A percentile compares a stretch with the other conserved stretches of the same genome.
phyloP scores from a whole-genome alignment of 129 eudicot genomes.

The Deinandra increscens region DNA sequence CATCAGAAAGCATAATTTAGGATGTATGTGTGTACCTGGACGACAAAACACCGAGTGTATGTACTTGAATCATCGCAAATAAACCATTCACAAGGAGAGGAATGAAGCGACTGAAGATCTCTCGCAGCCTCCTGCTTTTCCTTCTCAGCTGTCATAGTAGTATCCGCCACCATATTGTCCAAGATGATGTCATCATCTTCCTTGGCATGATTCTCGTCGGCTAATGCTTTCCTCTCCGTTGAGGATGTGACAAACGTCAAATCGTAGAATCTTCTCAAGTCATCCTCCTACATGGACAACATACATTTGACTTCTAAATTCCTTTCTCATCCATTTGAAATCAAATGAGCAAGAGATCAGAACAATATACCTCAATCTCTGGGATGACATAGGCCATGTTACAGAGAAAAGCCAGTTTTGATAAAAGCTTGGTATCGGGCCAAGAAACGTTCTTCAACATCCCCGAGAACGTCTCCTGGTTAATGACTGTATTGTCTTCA shows the following conservation, averaged over 20 bases:
- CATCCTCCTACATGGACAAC: slow-evolving; percentile 46
- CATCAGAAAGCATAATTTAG: neutral
- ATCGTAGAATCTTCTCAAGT: slow-evolving; percentile 59
- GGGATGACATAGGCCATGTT: slow-evolving; percentile 83
- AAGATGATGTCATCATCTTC: slow-evolving; percentile 18
- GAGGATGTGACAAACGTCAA: slow-evolving; percentile 73
- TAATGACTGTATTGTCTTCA: slow-evolving; percentile 35
- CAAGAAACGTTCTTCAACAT: slow-evolving; percentile 53
- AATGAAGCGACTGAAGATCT: slow-evolving; percentile 67
- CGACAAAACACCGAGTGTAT: slow-evolving; percentile 74
- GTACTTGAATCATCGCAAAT: slow-evolving; percentile 70
- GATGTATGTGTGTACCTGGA: slow-evolving; percentile 54
- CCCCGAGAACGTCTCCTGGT: slow-evolving; percentile 43
- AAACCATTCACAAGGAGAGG: slow-evolving; percentile 89
- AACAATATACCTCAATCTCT: slow-evolving; percentile 72
- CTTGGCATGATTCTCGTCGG: slow-evolving; percentile 32
- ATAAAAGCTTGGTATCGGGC: slow-evolving; percentile 67
- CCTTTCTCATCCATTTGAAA: neutral
- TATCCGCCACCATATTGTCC: slow-evolving; percentile 56
- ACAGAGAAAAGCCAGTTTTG: slow-evolving; percentile 75
- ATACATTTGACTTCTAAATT: neutral
- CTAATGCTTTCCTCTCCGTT: slow-evolving; percentile 60
- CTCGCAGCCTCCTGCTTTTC: slow-evolving; percentile 73
- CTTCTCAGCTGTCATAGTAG: slow-evolving; percentile 78
- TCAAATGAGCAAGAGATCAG: neutral